phyloP scores from a whole-genome alignment of 495 filamentous ascomycete species.

The Margaritispora aquatica region DNA sequence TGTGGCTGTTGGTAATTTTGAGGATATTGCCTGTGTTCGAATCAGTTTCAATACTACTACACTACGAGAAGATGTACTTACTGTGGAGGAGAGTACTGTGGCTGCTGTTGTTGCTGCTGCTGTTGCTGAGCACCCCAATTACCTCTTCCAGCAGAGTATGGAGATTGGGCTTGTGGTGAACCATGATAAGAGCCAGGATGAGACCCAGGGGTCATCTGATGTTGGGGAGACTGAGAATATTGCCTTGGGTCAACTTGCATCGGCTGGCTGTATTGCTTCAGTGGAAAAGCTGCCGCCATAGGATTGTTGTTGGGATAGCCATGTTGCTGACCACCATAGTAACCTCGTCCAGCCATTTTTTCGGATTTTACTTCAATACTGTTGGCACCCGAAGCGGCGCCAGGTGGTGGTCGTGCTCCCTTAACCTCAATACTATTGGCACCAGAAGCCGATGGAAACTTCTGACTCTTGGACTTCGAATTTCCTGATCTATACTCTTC shows the following conservation, averaged over 20 bases:
- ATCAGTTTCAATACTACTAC: no score
- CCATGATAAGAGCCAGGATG: conserved; percentile 36
- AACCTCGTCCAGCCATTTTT: conserved; percentile 31
- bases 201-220: conserved; percentile 39
- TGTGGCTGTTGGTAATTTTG: conserved; percentile 41
- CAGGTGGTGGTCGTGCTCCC: conserved; percentile 1
- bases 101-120: no score
- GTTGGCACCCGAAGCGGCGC: conserved; percentile 23
- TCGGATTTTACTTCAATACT: conserved; percentile 31
- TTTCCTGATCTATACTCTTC: conserved; percentile 18
- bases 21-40: conserved; percentile 35
- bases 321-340: conserved; percentile 26
- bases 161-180: conserved; percentile 62
- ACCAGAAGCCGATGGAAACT: conserved; percentile 12
- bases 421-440: conserved; percentile 22
- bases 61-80: no score
- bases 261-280: conserved; percentile 27
- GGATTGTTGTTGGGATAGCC: conserved; percentile 31
- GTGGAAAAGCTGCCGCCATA: conserved; percentile 30
- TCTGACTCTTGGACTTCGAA: conserved; percentile 5
- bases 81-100: conserved; percentile 52
- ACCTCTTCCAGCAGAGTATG: conserved; percentile 50
- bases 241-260: conserved; percentile 36
- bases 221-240: conserved; percentile 52
- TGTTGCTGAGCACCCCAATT: conserved; percentile 49